phyloP scores from a whole-genome alignment of 495 filamentous ascomycete genomes.

The Sphaerosporella brunnea region DNA sequence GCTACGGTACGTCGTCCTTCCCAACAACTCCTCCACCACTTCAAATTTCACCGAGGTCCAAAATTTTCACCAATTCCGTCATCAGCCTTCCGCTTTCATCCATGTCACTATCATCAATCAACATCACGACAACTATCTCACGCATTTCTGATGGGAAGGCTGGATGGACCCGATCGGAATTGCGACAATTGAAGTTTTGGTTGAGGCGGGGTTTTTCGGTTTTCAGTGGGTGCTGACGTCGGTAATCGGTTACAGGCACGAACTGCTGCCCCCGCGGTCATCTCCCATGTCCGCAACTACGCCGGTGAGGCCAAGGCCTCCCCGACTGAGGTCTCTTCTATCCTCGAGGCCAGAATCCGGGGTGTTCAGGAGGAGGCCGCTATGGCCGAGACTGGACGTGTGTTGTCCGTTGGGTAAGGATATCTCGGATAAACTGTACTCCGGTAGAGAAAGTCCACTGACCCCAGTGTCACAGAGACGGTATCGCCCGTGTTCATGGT shows the following conservation, averaged over 20 bases:
- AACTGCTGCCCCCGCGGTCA: slow-evolving; percentile 60
- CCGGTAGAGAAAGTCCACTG: slow-evolving; percentile 2
- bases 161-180: slow-evolving; percentile 1
- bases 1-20: slow-evolving; percentile 64
- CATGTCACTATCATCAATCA: too few relatives aligned
- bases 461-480: slow-evolving; percentile 50
- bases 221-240: slow-evolving; percentile 29
- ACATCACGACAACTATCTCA: neutral
- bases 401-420: slow-evolving; percentile 88
- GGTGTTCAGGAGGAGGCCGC: slow-evolving; percentile 91
- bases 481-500: slow-evolving; percentile 99
- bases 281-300: slow-evolving; percentile 70
- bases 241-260: slow-evolving; percentile 41
- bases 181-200: too few relatives aligned
- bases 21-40: neutral
- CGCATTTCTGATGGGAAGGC: neutral
- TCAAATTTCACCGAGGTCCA: slow-evolving; percentile 1
- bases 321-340: slow-evolving; percentile 95
- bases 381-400: slow-evolving; percentile 95
- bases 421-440: neutral
- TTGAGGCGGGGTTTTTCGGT: too few relatives aligned
- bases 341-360: slow-evolving; percentile 96
- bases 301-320: slow-evolving; percentile 85
- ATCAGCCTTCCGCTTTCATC: neutral
- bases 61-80: slow-evolving; percentile 8